Evolutionary conservation across 2,329 filamentous ascomycete genomes (phyloP).

Genomic region (Trichocomaceae sp.): DNA sequence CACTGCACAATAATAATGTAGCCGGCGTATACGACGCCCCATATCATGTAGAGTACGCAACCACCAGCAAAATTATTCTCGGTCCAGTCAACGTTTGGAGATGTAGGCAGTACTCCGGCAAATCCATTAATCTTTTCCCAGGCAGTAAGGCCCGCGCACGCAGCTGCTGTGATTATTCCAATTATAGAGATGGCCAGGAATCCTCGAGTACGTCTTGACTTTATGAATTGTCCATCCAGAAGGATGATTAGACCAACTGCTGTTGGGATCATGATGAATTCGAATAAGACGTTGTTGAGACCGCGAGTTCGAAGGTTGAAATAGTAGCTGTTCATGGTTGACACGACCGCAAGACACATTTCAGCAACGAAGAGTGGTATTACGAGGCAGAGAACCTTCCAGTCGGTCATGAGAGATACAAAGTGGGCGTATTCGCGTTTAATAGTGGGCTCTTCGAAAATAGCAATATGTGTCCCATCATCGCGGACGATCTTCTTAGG

Average conservation of each 20-base stretch:
- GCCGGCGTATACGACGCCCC: constrained; percentile 14
- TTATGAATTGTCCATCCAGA: neutral
- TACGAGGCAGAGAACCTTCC: constrained; percentile 13
- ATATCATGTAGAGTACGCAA: constrained; percentile 15
- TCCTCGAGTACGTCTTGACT: constrained; percentile 13
- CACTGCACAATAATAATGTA: constrained; percentile 17
- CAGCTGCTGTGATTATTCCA: constrained; percentile 12
- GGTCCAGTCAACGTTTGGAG: constrained; percentile 15
- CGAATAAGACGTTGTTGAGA: constrained; percentile 17
- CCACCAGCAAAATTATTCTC: constrained; percentile 13
- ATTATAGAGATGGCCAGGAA: constrained; percentile 14
- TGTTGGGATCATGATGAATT: constrained; percentile 16
- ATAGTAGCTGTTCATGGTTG: constrained; percentile 15
- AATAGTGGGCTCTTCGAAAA: constrained; percentile 16
- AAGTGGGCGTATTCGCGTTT: constrained; percentile 16
- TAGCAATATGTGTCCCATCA: constrained; percentile 19
- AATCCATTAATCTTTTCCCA: constrained; percentile 14
- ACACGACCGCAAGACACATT: constrained; percentile 14
- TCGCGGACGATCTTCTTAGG: constrained; percentile 18
- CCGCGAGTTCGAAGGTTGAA: constrained; percentile 18
- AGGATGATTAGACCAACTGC: constrained; percentile 5
- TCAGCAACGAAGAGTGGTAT: constrained; percentile 15
- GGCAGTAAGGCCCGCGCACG: constrained; percentile 14
- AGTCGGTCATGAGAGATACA: constrained; percentile 12
- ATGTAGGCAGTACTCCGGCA: constrained; percentile 9